phyloP scores from a whole-genome alignment of 2,329 filamentous ascomycete species.

The Aureobasidium musti region DNA sequence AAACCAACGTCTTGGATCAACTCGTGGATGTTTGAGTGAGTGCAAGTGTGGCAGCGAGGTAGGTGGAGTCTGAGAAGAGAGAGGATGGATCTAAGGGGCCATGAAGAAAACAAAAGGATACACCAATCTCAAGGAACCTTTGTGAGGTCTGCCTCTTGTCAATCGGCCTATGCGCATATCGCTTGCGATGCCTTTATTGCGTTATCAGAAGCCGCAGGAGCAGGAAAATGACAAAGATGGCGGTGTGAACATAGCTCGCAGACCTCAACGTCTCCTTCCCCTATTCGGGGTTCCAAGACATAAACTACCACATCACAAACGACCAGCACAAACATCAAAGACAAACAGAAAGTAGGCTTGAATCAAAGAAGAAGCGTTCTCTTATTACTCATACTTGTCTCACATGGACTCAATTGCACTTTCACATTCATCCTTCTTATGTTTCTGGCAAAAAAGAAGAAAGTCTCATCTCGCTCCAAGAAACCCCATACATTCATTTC shows the following conservation, averaged over 20 bases:
- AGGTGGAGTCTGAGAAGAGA: not conserved
- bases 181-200: not conserved
- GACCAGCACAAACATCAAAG: too few species aligned
- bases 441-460: conserved; percentile 1
- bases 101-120: not conserved
- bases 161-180: too few species aligned
- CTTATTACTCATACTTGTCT: conserved; percentile 16
- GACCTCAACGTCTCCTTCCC: not conserved
- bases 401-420: conserved; percentile 2
- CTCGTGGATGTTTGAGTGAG: not conserved
- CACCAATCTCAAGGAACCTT: too few species aligned
- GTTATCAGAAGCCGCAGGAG: not conserved
- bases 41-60: not conserved
- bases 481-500: conserved; percentile 16
- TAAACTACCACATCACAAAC: not conserved
- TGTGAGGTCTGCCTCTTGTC: too few species aligned
- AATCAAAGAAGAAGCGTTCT: not conserved
- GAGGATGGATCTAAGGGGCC: not conserved
- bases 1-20: not conserved
- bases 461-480: not conserved
- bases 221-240: not conserved
- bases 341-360: not conserved
- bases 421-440: conserved; percentile 5
- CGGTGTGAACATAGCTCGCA: not conserved
- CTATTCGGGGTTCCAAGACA: not conserved